Base-by-base conservation (phyloP, 1,284 basidiomycete species). In the Gastroboletus turbinatus region DNA sequence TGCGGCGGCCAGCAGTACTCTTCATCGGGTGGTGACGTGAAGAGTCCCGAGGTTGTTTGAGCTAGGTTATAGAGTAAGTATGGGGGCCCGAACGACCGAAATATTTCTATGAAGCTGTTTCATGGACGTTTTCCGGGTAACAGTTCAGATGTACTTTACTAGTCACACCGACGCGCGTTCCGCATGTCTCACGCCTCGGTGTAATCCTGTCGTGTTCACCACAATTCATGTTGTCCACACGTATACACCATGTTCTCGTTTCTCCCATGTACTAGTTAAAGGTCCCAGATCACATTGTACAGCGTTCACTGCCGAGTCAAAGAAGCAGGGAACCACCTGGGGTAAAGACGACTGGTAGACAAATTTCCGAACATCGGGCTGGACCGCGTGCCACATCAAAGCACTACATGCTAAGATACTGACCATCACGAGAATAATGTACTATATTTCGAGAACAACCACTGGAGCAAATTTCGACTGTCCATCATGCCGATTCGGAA, bases 401-500 rank as follows among this genome's bases (percentile, higher is more conserved):
- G 23, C 23, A 23, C 4, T 27, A 27, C 25, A 5, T 27, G 1
- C 25, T 5, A 5, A 2, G 6, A n/a, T n/a, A n/a, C n/a, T n/a
- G 5, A 16, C 32, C 29, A 2, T 29, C 76, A 98, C 78, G 66
- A 99, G 85, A 9, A 99, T 82, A 66, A 99, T 92, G 73, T 96
- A 96, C 43, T 86, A 90, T 21, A n/a, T n/a, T n/a, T n/a, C n/a
- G 95, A 86, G 75, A 99, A 98, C 45, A 87, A 80, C 71, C 96
- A 99, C 72, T 94, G 90, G 0, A 92, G 80, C 2, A 94, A 95
- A 67, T 96, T 87, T 61, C 96, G 91, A 58, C 90, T 91, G 78
- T 99, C 96, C 62, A 95, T 83, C 75, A 90, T 92, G 57, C 95
- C 96, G 53, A 96, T 83, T n/a, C n/a, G n/a, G 61, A 92, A 79